Percentiles rank a stretch among this genome's conserved stretches.
Evolutionary conservation across 2,329 filamentous ascomycete species (phyloP).

Genomic region (Blastomyces gilchristii): DNA sequence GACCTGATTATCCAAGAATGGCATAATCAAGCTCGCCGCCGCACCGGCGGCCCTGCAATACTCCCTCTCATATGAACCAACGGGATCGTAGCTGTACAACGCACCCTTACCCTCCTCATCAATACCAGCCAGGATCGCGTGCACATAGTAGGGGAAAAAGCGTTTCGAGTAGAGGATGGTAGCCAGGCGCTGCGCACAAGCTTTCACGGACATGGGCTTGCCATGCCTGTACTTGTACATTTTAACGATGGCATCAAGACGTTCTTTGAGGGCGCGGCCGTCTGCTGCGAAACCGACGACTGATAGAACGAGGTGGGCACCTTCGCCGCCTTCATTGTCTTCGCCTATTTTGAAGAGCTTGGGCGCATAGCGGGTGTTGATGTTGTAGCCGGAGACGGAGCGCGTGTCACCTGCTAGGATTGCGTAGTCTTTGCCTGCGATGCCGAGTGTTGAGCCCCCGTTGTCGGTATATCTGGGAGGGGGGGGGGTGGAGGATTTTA

Average conservation of each 20-base stretch:
- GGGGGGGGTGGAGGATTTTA: background rate
- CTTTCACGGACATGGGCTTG: constrained; percentile 89
- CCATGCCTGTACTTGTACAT: constrained; percentile 98
- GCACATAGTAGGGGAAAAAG: constrained; percentile 98
- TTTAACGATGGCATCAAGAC: constrained; percentile 88
- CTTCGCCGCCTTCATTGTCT: constrained; percentile 71
- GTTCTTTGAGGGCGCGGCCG: constrained; percentile 85
- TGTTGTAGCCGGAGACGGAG: constrained; percentile 92
- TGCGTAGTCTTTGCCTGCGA: constrained; percentile 85
- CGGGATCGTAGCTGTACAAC: constrained; percentile 94
- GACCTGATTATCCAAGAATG: constrained; percentile 98
- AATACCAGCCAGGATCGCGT: constrained; percentile 84
- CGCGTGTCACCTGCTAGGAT: constrained; percentile 97
- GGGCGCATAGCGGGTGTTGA: constrained; percentile 90
- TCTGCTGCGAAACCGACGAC: constrained; percentile 95
- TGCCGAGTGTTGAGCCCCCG: constrained; percentile 89
- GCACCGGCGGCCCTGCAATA: constrained; percentile 90
- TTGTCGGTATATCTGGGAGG: constrained; percentile 74
- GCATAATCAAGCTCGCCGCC: constrained; percentile 91
- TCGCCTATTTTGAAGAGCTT: constrained; percentile 98
- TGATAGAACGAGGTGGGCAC: constrained; percentile 77
- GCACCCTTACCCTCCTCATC: constrained; percentile 93
- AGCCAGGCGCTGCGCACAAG: constrained; percentile 86
- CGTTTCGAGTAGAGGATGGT: constrained; percentile 96
- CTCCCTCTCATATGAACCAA: constrained; percentile 94